Evolutionary conservation across 1,139 yeast species (phyloP).

Genomic region (Hyphopichia wangnamkhiaoensis): DNA sequence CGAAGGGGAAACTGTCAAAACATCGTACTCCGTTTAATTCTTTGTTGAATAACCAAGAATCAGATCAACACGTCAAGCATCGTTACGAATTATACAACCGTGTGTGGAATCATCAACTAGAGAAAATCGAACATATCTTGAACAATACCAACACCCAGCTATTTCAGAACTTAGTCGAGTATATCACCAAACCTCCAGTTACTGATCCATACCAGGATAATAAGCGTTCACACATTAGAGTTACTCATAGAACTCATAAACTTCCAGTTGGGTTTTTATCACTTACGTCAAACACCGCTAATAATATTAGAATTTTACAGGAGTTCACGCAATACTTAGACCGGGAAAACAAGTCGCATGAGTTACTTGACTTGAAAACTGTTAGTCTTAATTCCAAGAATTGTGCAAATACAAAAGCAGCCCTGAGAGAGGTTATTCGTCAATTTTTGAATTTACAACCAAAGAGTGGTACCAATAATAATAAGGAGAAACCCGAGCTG

Average conservation of each 20-base stretch:
- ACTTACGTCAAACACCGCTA: slow-evolving; percentile 59
- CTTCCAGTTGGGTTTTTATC: slow-evolving; percentile 48
- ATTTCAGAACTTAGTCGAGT: slow-evolving; percentile 32
- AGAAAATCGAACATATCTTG: slow-evolving; percentile 38
- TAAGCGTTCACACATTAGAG: not conserved
- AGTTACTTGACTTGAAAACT: slow-evolving; percentile 20
- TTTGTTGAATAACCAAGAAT: slow-evolving; percentile 44
- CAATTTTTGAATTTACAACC: slow-evolving; percentile 23
- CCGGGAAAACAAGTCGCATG: slow-evolving; percentile 7
- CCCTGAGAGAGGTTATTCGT: slow-evolving; percentile 39
- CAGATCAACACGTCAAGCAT: slow-evolving; percentile 27
- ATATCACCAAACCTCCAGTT: slow-evolving; percentile 21
- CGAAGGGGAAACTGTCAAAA: not conserved
- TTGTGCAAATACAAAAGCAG: slow-evolving; percentile 41
- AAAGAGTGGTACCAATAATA: slow-evolving; percentile 1
- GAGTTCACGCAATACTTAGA: slow-evolving; percentile 36
- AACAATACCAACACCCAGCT: slow-evolving; percentile 39
- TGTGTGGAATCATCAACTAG: slow-evolving; percentile 41
- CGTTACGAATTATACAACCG: slow-evolving; percentile 41
- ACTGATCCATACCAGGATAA: slow-evolving; percentile 9
- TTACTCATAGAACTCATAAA: slow-evolving; percentile 20
- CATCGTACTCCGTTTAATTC: slow-evolving; percentile 32
- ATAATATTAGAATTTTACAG: slow-evolving; percentile 48
- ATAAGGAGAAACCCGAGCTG: slow-evolving; percentile 1
- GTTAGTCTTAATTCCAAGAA: slow-evolving; percentile 43